These are phyloP conservation scores for Xylariaceae sp. DNA, from an alignment of 2,329 filamentous ascomycete species.

Conservation along the genomic window DNA sequence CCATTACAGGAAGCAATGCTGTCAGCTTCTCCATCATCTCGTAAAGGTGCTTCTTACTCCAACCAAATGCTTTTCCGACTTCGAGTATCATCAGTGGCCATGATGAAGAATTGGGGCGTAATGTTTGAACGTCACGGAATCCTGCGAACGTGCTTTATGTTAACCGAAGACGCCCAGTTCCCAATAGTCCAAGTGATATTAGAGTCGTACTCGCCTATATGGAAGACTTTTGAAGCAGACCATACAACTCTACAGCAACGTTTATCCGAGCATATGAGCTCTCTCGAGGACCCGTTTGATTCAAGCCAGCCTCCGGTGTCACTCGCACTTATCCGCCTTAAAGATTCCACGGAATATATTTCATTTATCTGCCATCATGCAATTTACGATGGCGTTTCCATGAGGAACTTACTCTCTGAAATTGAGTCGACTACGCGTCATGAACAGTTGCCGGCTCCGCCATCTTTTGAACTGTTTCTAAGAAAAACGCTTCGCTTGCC, in stretches of 20 bases:
- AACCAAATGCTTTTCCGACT: slow-evolving; percentile 72
- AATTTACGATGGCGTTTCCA: slow-evolving; percentile 82
- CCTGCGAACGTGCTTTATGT: slow-evolving; percentile 73
- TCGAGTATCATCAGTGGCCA: slow-evolving; percentile 46
- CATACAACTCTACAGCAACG: slow-evolving; percentile 21
- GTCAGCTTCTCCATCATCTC: slow-evolving; percentile 47
- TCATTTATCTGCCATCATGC: slow-evolving; percentile 73
- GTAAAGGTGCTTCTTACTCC: slow-evolving; percentile 60
- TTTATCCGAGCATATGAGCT: slow-evolving; percentile 40
- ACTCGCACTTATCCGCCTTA: slow-evolving; percentile 43
- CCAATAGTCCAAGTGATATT: slow-evolving; percentile 77
- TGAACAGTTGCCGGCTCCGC: slow-evolving; percentile 48
- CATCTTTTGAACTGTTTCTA: slow-evolving; percentile 67
- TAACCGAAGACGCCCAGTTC: slow-evolving; percentile 61
- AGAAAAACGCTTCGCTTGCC: slow-evolving; percentile 55
- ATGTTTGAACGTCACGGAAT: slow-evolving; percentile 73
- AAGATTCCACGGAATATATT: slow-evolving; percentile 39
- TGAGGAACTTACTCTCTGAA: slow-evolving; percentile 70
- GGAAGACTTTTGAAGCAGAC: slow-evolving; percentile 40
- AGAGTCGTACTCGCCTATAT: slow-evolving; percentile 44
- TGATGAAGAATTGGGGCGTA: slow-evolving; percentile 63
- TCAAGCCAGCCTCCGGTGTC: slow-evolving; percentile 49
- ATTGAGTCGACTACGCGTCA: slow-evolving; percentile 62
- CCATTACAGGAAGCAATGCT: slow-evolving; percentile 90
- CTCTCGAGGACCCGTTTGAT: slow-evolving; percentile 46